Evolutionary conservation across 768 basidiomycete genomes (phyloP).

Genomic region (Harrya chromipes): DNA sequence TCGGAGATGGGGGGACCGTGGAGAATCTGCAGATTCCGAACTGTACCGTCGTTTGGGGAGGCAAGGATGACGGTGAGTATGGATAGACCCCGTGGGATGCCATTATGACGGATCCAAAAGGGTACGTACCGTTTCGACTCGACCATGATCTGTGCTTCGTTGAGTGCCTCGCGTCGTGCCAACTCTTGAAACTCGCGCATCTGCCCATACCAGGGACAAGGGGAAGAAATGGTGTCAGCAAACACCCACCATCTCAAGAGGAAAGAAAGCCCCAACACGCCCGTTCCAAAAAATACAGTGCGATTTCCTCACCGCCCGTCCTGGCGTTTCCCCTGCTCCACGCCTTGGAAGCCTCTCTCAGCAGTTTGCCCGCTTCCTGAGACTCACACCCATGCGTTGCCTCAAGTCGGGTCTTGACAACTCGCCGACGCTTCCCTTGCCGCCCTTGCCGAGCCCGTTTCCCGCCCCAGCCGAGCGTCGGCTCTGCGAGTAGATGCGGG

Average conservation of each 20-base stretch:
- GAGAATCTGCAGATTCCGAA: constrained; percentile 40
- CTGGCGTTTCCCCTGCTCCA: constrained; percentile 61
- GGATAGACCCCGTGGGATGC: too few relatives aligned
- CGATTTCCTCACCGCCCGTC: constrained; percentile 70
- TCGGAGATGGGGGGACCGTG: constrained; percentile 72
- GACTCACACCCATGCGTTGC: constrained; percentile 39
- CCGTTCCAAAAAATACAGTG: constrained; percentile 70
- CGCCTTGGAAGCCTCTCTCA: constrained; percentile 64
- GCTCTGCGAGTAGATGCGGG: constrained; percentile 40
- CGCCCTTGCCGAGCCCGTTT: constrained; percentile 39
- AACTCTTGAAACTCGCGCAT: constrained; percentile 42
- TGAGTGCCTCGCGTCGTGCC: constrained; percentile 50
- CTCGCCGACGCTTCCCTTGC: too few relatives aligned
- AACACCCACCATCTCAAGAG: not conserved
- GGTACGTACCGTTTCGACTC: constrained; percentile 51
- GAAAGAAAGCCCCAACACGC: constrained; percentile 24
- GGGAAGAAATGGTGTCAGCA: not conserved
- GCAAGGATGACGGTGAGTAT: too few relatives aligned
- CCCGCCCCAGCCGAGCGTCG: constrained; percentile 32
- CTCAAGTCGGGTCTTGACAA: constrained; percentile 27
- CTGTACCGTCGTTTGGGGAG: too few relatives aligned
- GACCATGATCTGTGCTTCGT: constrained; percentile 62
- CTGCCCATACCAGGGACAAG: constrained; percentile 18
- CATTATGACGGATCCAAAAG: not conserved
- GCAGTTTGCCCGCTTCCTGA: constrained; percentile 54